phyloP scores from a whole-genome alignment of 2,329 filamentous ascomycete genomes.

The Ceratocystis cubensis region DNA sequence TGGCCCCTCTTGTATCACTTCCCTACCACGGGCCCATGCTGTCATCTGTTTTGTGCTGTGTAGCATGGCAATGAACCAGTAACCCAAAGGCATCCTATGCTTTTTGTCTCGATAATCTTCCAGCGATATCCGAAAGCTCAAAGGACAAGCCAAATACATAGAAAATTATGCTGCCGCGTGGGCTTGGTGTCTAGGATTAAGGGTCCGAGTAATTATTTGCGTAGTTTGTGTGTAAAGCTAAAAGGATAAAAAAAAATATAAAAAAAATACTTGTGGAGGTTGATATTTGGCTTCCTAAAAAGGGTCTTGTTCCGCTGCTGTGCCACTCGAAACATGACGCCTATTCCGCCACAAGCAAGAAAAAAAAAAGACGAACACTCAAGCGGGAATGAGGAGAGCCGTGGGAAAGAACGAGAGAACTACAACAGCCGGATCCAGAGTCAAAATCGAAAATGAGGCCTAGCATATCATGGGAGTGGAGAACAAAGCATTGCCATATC shows the following conservation, averaged over 20 bases:
- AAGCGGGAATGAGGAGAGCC: neutral
- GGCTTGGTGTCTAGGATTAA: neutral
- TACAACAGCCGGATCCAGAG: neutral
- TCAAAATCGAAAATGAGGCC: conserved; percentile 1
- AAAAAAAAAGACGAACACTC: neutral
- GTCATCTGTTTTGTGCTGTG: neutral
- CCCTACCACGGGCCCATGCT: neutral
- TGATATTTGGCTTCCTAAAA: conserved; percentile 3
- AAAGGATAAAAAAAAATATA: no score
- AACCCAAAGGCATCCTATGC: neutral
- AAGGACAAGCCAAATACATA: neutral
- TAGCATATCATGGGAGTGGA: neutral
- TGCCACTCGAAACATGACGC: conserved; percentile 5
- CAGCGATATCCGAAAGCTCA: neutral
- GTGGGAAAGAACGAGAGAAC: neutral
- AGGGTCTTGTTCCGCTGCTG: conserved; percentile 6
- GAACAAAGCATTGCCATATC: neutral
- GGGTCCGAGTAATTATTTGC: no score
- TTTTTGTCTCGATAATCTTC: neutral
- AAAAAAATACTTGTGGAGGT: neutral
- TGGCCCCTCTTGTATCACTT: neutral
- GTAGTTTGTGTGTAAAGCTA: no score
- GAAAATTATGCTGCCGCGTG: neutral
- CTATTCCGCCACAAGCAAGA: neutral
- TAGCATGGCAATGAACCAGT: neutral